These are phyloP conservation scores for Debaryomyces sp. DNA, from an alignment of 1,139 yeast genomes.

Conservation along the genomic window DNA sequence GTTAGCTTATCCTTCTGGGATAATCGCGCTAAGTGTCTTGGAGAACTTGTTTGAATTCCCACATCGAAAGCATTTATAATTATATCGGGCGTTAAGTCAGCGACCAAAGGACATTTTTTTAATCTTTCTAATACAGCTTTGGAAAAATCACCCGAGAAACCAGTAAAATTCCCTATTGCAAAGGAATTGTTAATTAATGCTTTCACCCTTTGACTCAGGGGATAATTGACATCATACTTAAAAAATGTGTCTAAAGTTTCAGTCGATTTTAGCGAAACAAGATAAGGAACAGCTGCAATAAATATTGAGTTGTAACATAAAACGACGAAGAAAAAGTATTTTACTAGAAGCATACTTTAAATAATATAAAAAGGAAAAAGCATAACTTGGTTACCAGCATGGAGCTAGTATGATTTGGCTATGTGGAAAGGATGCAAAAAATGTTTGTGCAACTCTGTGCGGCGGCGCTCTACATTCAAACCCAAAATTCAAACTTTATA, in stretches of 20 bases:
- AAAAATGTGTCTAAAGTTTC: slow-evolving; percentile 43
- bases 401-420: neutral
- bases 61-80: slow-evolving; percentile 48
- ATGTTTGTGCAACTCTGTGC: slow-evolving; percentile 4
- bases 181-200: slow-evolving; percentile 48
- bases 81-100: slow-evolving; percentile 62
- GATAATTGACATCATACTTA: slow-evolving; percentile 36
- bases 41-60: slow-evolving; percentile 48
- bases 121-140: slow-evolving; percentile 49
- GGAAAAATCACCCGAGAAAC: slow-evolving; percentile 63
- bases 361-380: neutral
- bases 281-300: slow-evolving; percentile 17
- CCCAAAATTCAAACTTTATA: neutral
- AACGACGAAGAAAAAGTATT: neutral
- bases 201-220: slow-evolving; percentile 38
- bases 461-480: neutral
- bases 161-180: slow-evolving; percentile 65
- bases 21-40: slow-evolving; percentile 68
- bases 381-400: neutral
- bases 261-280: slow-evolving; percentile 29
- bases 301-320: slow-evolving; percentile 1
- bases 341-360: neutral
- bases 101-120: slow-evolving; percentile 50
- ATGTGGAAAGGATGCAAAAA: slow-evolving; percentile 10
- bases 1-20: slow-evolving; percentile 50